Evolutionary conservation across 2,329 filamentous ascomycete genomes (phyloP), one percentile per base, ranked within the genome.

Genomic region (Neonectria ditissima): DNA sequence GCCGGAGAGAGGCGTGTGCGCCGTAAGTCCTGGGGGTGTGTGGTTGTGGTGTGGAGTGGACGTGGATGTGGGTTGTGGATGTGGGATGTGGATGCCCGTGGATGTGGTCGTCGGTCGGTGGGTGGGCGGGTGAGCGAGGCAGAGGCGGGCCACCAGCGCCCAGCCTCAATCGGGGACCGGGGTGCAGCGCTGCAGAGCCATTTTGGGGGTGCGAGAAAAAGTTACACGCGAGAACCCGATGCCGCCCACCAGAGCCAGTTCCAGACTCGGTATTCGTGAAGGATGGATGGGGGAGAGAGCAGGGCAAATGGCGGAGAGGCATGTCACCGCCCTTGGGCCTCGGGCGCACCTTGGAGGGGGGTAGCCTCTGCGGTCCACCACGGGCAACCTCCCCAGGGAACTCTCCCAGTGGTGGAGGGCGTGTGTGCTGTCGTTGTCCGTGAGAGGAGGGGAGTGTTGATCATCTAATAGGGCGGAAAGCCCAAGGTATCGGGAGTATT

Each of bases 221-320:
- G 65, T 64, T 64, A 65, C 61, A 65, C 63, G 60, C 60, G 53
- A 68, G 58, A 65, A 63, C 59, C 50, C 52, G 52, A 60, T 62
- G 65, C 56, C 39, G 55, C 56, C 60, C 51, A 44, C 51, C 45
- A 28, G 54, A 60, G 62, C 47, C 55, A 59, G 59, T 71, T 71
- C 66, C 70, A 69, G 68, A 59, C 65, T 68, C 54, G 58, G 63
- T 66, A 69, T 62, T 63, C 55, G 59, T 32, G 43, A 58, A 66
- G 58, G 52, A 61, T 56, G 65, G 48, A 26, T 13, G 63, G 60
- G 62, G 61, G 66, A 26, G 69, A 60, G 60, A 37, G 52, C 55
- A 53, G 57, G 63, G 59, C 24, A 66, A 57, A 70, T 67, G 59
- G 58, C 48, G 54, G 65, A 66, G 63, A 68, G 65, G 67, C 55